Evolutionary conservation across 768 basidiomycete genomes (phyloP).

Genomic region (Phanerochaete sordida): DNA sequence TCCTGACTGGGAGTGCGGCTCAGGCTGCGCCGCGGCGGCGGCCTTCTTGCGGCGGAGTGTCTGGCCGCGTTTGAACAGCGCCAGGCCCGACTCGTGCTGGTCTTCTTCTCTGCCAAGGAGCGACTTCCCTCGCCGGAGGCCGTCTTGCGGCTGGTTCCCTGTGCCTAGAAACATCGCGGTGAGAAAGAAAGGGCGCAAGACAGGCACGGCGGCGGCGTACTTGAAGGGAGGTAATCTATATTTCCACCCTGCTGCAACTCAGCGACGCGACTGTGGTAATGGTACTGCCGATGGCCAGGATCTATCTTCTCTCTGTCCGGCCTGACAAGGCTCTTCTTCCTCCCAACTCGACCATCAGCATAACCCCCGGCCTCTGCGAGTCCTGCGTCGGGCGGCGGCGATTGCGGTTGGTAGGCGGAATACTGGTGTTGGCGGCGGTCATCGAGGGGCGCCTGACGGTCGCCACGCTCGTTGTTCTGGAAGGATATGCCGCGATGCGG

Average conservation of each 20-base stretch:
- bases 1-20: slow-evolving; percentile 33
- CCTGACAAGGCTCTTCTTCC: slow-evolving; percentile 90
- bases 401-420: slow-evolving; percentile 44
- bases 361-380: slow-evolving; percentile 41
- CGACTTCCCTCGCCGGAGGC: slow-evolving; percentile 82
- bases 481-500: slow-evolving; percentile 55
- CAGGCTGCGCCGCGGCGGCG: slow-evolving; percentile 31
- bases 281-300: slow-evolving; percentile 89
- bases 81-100: slow-evolving; percentile 84
- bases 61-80: slow-evolving; percentile 85
- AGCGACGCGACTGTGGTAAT: slow-evolving; percentile 87
- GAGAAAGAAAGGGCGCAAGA: slow-evolving; percentile 4
- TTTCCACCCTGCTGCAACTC: slow-evolving; percentile 67
- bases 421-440: slow-evolving; percentile 45
- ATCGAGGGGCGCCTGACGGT: slow-evolving; percentile 57
- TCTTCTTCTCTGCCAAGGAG: slow-evolving; percentile 90
- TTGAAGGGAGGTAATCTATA: slow-evolving; percentile 75
- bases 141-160: slow-evolving; percentile 69
- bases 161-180: slow-evolving; percentile 46
- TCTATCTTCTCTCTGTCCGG: slow-evolving; percentile 98
- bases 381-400: slow-evolving; percentile 27
- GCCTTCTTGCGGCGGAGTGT: slow-evolving; percentile 71
- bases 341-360: slow-evolving; percentile 50
- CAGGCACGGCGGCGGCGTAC: slow-evolving; percentile 45
- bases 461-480: slow-evolving; percentile 65